phyloP scores from a whole-genome alignment of 768 basidiomycete species.

The Termitomyces sp. region DNA sequence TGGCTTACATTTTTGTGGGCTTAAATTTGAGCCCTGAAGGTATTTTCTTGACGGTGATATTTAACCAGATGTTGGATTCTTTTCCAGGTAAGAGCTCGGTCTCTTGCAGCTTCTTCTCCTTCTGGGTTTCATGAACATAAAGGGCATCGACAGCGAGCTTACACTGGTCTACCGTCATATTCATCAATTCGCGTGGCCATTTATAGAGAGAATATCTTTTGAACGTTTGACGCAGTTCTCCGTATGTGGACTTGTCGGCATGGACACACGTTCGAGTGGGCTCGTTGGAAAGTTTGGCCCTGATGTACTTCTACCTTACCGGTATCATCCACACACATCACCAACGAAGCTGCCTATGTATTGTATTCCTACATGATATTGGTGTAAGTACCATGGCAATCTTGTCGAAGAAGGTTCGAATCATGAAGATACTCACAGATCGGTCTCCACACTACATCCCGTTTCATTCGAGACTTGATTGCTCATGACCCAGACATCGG shows the following conservation, averaged over 20 bases:
- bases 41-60: constrained; percentile 83
- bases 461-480: no score
- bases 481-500: no score
- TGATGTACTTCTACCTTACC: no score
- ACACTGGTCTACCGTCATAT: constrained; percentile 51
- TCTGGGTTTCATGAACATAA: constrained; percentile 64
- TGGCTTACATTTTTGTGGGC: constrained; percentile 78
- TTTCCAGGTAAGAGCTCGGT: constrained; percentile 72
- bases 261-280: constrained; percentile 13
- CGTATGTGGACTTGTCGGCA: constrained; percentile 27
- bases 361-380: no score
- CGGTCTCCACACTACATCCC: no score
- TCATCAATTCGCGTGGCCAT: not conserved
- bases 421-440: no score
- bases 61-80: constrained; percentile 88
- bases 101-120: constrained; percentile 63
- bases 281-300: no score
- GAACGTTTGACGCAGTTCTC: constrained; percentile 20
- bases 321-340: no score
- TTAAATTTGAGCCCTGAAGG: constrained; percentile 73
- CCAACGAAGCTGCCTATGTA: no score
- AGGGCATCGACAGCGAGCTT: constrained; percentile 79
- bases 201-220: no score
- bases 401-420: no score
- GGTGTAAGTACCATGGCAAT: no score